A percentile compares a stretch with the other conserved stretches of the same genome.
Conservation (phyloP, 305 asterid species). For the Fraxinus dipetala region DNA sequence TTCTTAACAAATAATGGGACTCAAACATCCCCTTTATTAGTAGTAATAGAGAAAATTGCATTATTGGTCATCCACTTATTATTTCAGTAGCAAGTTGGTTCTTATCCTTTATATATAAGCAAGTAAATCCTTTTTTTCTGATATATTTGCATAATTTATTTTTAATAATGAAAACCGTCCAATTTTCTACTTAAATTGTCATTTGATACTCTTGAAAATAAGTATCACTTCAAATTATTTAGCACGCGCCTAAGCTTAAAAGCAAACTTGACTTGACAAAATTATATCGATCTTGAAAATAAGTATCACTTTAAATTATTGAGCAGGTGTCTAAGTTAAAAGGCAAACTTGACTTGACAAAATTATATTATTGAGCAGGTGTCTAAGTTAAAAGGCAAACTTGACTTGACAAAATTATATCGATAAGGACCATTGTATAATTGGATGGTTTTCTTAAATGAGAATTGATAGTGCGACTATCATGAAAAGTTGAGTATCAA, state of each 20-base stretch:
- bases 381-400: background rate
- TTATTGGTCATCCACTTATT: background rate
- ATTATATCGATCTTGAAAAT: background rate
- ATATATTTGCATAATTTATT: too few species aligned
- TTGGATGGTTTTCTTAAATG: background rate
- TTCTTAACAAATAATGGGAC: too few species aligned
- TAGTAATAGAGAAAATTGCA: background rate
- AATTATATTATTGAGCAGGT: background rate
- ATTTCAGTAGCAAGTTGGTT: background rate
- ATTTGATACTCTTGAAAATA: background rate
- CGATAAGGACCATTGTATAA: background rate
- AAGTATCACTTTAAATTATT: too few species aligned
- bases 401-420: background rate
- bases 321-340: background rate
- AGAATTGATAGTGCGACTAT: background rate
- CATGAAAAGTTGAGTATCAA: background rate
- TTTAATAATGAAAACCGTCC: too few species aligned
- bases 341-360: background rate
- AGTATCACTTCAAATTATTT: background rate
- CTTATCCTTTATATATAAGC: background rate
- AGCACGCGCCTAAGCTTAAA: background rate
- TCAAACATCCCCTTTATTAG: background rate
- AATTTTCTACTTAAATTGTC: background rate
- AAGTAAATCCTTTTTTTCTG: too few species aligned
- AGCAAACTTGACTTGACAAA: background rate